Evolutionary conservation across 805 yeast species (phyloP).

Genomic region (Saccharomycopsis babjevae): DNA sequence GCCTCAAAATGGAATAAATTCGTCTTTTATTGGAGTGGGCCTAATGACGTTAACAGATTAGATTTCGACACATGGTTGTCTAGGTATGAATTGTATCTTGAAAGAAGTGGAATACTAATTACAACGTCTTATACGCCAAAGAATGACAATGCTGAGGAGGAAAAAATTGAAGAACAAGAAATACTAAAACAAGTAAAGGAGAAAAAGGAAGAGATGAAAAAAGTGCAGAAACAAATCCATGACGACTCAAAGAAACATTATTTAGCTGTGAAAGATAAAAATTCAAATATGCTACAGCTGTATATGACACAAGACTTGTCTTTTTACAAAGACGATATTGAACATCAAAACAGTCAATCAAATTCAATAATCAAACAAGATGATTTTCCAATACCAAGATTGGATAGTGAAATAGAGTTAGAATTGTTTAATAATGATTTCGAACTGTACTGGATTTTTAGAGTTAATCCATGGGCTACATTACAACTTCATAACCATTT

Average conservation of each 20-base stretch:
- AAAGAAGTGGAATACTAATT: background rate
- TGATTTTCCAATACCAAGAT: background rate
- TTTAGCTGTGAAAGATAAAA: background rate
- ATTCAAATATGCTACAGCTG: background rate
- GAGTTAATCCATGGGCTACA: conserved; percentile 1
- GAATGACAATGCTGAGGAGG: background rate
- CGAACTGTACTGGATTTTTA: background rate
- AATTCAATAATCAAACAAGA: background rate
- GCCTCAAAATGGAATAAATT: background rate
- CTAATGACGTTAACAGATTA: background rate
- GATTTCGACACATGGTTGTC: background rate
- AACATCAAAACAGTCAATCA: background rate
- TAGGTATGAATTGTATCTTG: background rate
- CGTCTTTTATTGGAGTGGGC: conserved; percentile 4
- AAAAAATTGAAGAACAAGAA: background rate
- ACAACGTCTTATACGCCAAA: background rate
- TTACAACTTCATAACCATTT: background rate
- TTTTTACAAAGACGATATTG: background rate
- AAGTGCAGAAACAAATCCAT: background rate
- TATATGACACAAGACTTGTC: background rate
- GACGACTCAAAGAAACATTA: background rate
- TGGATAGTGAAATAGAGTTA: background rate
- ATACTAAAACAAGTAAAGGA: background rate
- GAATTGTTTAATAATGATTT: conserved; percentile 4
- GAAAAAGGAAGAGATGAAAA: background rate